Percentiles rank a stretch among this genome's conserved stretches.
Conservation (phyloP, 345 rosid genomes). For the Arabidopsis arenosa region DNA sequence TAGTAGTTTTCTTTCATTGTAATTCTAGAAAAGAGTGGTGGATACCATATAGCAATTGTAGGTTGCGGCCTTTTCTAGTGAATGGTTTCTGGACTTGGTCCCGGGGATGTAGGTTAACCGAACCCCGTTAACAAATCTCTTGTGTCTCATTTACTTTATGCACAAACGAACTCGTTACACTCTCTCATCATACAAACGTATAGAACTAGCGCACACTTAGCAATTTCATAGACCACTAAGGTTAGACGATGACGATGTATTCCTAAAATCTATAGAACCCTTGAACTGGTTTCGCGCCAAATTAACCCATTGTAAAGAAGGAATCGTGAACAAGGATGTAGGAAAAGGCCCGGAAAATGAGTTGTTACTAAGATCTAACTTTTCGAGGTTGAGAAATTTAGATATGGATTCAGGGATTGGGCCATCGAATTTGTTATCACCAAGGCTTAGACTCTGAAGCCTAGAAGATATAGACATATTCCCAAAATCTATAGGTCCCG, state of each 20-base stretch:
- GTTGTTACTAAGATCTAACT: not conserved
- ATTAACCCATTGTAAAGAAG: not conserved
- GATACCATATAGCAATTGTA: too few species aligned
- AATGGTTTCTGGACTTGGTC: too few species aligned
- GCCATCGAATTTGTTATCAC: not conserved
- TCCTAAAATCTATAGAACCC: constrained; percentile 1
- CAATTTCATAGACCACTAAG: not conserved
- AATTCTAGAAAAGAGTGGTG: too few species aligned
- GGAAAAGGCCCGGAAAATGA: constrained; percentile 1
- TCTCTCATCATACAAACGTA: too few species aligned
- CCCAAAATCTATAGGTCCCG: not conserved
- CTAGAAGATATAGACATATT: not conserved
- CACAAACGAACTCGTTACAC: too few species aligned
- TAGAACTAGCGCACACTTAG: too few species aligned
- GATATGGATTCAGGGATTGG: not conserved
- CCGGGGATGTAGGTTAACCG: too few species aligned
- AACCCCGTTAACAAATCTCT: too few species aligned
- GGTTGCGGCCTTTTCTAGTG: too few species aligned
- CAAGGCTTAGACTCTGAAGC: accelerated
- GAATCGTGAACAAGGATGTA: not conserved
- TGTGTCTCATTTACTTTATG: too few species aligned
- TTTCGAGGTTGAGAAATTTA: not conserved
- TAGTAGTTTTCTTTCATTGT: too few species aligned
- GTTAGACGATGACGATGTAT: not conserved
- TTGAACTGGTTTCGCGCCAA: not conserved